Evolutionary conservation across 768 basidiomycete species (phyloP).

Genomic region (Lentinula sp.): DNA sequence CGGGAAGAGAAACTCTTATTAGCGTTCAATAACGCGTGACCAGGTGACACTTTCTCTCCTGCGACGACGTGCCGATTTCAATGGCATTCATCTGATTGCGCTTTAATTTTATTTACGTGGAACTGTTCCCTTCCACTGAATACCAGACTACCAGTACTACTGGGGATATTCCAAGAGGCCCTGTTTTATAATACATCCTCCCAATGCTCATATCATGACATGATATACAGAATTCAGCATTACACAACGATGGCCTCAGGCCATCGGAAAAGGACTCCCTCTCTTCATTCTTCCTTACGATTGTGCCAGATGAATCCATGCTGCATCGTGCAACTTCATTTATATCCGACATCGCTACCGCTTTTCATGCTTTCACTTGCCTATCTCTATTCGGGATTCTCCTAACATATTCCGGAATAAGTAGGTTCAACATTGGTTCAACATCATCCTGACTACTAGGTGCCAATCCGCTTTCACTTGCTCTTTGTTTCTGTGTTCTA

Average conservation of each 20-base stretch:
- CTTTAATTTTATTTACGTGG: background rate
- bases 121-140: background rate
- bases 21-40: background rate
- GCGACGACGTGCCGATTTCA: background rate
- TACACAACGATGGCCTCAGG: background rate
- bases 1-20: no score
- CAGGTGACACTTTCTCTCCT: background rate
- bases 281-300: background rate
- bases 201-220: background rate
- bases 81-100: background rate
- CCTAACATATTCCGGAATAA: background rate
- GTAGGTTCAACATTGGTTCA: background rate
- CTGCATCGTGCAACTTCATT: background rate
- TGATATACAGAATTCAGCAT: background rate
- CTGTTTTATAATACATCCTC: background rate
- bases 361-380: background rate
- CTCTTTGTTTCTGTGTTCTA: background rate
- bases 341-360: background rate
- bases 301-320: background rate
- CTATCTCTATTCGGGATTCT: background rate
- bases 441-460: background rate
- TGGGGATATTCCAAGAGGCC: background rate
- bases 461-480: background rate
- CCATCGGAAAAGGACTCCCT: background rate
- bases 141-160: background rate